phyloP scores from a whole-genome alignment of 164 flowering plant genomes.

The Sextonia rubra region DNA sequence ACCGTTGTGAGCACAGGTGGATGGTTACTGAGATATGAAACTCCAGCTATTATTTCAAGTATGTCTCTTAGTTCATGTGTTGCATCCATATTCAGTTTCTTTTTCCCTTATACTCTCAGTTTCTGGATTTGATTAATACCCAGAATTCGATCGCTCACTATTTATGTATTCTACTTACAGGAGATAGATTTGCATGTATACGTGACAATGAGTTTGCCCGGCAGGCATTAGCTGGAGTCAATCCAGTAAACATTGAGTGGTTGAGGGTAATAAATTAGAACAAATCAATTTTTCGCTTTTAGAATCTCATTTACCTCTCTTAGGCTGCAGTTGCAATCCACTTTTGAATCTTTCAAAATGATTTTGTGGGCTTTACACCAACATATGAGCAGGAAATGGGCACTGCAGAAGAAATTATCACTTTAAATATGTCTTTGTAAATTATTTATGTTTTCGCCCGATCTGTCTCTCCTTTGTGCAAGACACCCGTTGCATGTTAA shows the following conservation, averaged over 20 bases:
- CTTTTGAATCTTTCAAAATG: no score
- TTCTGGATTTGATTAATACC: not conserved
- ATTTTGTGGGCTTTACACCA: no score
- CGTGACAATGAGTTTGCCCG: slow-evolving; percentile 89
- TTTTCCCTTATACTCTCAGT: not conserved
- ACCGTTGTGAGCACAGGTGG: slow-evolving; percentile 33
- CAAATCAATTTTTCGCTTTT: not conserved
- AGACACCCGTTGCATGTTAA: no score
- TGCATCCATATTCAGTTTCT: not conserved
- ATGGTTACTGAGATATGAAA: slow-evolving; percentile 60
- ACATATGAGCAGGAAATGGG: no score
- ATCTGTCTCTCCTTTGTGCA: no score
- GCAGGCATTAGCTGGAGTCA: slow-evolving; percentile 83
- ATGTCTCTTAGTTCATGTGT: slow-evolving; percentile 10
- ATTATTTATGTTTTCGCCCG: no score
- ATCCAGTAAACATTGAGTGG: slow-evolving; percentile 78
- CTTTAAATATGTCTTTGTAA: no score
- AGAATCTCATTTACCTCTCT: slow-evolving; percentile 1
- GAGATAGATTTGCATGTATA: slow-evolving; percentile 89
- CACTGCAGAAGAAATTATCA: no score
- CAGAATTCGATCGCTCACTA: not conserved
- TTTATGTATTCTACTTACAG: slow-evolving; percentile 29
- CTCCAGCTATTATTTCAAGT: slow-evolving; percentile 71
- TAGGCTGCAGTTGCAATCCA: no score
- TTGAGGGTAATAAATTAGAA: slow-evolving; percentile 45